Evolutionary conservation across 2,329 filamentous ascomycete species (phyloP).

Genomic region (Fusarium anguioides): DNA sequence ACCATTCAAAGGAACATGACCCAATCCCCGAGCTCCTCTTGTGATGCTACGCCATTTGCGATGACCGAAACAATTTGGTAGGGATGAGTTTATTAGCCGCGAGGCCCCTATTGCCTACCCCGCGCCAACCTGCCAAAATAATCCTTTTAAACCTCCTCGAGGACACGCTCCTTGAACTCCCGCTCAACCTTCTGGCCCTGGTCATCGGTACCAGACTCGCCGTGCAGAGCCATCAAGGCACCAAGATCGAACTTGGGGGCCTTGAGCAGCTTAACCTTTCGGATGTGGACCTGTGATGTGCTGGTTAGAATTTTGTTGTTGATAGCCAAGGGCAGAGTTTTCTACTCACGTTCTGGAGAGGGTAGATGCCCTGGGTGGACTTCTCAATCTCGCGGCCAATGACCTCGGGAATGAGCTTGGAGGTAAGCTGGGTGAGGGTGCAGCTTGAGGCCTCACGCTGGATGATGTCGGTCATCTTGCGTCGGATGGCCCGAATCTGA

Average conservation of each 20-base stretch:
- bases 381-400: slow-evolving; percentile 99
- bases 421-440: slow-evolving; percentile 95
- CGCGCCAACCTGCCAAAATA: slow-evolving; percentile 47
- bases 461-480: slow-evolving; percentile 99
- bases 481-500: slow-evolving; percentile 97
- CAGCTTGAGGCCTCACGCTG: slow-evolving; percentile 93
- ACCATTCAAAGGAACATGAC: slow-evolving; percentile 54
- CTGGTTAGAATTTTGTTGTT: not conserved
- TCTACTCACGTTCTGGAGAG: slow-evolving; percentile 90
- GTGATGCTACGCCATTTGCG: slow-evolving; percentile 58
- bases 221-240: slow-evolving; percentile 94
- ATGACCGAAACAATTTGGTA: slow-evolving; percentile 57
- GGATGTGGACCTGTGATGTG: slow-evolving; percentile 87
- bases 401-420: slow-evolving; percentile 99
- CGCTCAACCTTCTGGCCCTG: slow-evolving; percentile 98
- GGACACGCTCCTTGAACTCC: slow-evolving; percentile 98
- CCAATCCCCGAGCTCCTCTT: slow-evolving; percentile 56
- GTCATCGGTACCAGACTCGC: slow-evolving; percentile 96
- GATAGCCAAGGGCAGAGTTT: not conserved
- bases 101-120: slow-evolving; percentile 49
- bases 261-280: slow-evolving; percentile 99
- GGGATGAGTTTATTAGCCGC: slow-evolving; percentile 50
- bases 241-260: slow-evolving; percentile 98
- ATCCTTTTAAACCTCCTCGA: slow-evolving; percentile 86
- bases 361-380: slow-evolving; percentile 99